phyloP scores from a whole-genome alignment of 805 yeast species.

The Wickerhamiella siamensis region DNA sequence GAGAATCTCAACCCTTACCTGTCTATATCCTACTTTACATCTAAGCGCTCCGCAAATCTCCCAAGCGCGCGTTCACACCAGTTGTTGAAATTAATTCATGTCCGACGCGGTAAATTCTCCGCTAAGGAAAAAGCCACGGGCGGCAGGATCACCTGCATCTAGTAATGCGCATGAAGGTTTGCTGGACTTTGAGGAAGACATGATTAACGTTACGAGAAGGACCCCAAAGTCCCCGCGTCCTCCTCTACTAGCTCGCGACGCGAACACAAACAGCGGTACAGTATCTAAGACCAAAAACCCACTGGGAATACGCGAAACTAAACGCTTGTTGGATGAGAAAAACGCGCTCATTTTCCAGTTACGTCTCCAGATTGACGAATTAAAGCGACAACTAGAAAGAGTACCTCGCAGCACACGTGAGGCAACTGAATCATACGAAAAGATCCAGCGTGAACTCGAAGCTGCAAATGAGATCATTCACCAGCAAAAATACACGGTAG shows the following conservation, averaged over 20 bases:
- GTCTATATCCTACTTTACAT: too few species aligned
- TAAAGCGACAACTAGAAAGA: neutral
- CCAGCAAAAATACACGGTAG: neutral
- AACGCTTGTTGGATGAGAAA: neutral
- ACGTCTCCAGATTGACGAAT: neutral
- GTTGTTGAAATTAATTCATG: neutral
- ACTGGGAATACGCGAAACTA: neutral
- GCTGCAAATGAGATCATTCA: neutral
- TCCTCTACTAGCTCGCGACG: neutral
- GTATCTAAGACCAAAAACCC: neutral
- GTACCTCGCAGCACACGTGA: neutral
- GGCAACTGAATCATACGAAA: neutral
- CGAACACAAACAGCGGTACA: neutral
- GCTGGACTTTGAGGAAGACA: neutral
- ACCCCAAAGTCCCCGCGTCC: neutral
- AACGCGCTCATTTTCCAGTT: neutral
- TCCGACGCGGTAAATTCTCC: neutral
- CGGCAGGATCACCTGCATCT: neutral
- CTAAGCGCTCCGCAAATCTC: neutral
- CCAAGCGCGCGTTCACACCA: neutral
- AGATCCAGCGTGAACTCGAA: neutral
- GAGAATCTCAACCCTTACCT: too few species aligned
- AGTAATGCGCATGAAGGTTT: neutral
- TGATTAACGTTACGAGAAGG: neutral
- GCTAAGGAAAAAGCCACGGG: neutral